Percentiles rank a stretch among this genome's conserved stretches.
Conservation (phyloP, 257 asterid genomes). For the Echites panduratus region DNA sequence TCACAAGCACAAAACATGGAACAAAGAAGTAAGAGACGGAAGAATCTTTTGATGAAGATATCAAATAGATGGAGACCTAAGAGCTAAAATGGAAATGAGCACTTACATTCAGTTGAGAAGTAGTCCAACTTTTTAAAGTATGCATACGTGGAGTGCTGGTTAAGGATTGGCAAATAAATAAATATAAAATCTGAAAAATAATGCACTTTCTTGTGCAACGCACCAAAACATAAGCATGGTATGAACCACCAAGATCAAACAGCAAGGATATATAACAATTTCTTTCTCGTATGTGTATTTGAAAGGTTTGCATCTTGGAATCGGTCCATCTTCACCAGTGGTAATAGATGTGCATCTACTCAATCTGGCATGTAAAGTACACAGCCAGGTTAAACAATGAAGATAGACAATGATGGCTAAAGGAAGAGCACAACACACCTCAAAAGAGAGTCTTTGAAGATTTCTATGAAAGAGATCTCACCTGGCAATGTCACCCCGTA, state of each 20-base stretch:
- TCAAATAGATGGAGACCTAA: not conserved
- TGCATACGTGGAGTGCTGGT: conserved; percentile 78
- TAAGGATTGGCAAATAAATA: conserved; percentile 40
- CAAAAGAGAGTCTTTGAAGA: not conserved
- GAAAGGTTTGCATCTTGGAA: conserved; percentile 99
- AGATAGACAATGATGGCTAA: not conserved
- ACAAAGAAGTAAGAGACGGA: too few relatives aligned
- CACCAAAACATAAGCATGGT: conserved; percentile 2
- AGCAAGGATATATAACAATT: conserved; percentile 95
- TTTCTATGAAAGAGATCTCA: conserved; percentile 17
- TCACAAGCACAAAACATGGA: too few relatives aligned
- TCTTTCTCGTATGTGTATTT: conserved; percentile 98
- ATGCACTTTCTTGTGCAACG: not conserved
- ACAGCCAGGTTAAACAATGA: conserved; percentile 10
- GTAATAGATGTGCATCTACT: conserved; percentile 87
- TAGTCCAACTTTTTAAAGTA: conserved; percentile 91
- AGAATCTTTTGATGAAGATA: not conserved
- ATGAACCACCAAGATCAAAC: conserved; percentile 6
- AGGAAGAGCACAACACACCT: conserved; percentile 3
- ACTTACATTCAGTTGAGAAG: conserved; percentile 97
- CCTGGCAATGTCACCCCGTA: conserved; percentile 99
- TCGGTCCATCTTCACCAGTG: conserved; percentile 98
- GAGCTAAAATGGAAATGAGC: conserved; percentile 11
- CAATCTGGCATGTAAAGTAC: conserved; percentile 45
- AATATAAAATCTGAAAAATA: not conserved